phyloP scores from a whole-genome alignment of 306 rosid genomes.

The Morella rubra region DNA sequence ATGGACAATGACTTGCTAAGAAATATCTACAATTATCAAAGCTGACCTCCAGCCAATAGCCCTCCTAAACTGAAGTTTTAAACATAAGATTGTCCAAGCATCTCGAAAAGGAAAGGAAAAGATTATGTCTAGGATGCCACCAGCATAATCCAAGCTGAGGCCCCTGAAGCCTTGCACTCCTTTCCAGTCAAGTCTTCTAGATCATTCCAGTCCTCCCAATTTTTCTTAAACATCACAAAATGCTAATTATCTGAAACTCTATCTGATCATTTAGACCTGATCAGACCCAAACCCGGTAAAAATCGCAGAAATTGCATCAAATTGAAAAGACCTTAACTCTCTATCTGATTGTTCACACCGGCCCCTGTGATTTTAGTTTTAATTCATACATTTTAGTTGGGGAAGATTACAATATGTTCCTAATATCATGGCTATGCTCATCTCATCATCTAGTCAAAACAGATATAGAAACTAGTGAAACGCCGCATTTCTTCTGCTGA shows the following conservation, averaged over 20 bases:
- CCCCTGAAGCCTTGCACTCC: neutral
- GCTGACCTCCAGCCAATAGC: conserved; percentile 4
- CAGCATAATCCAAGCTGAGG: neutral
- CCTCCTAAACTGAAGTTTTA: neutral
- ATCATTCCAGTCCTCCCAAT: neutral
- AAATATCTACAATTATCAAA: neutral
- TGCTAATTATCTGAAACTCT: neutral
- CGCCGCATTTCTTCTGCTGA: neutral
- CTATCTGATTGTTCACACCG: neutral
- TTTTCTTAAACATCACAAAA: neutral
- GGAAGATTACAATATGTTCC: neutral
- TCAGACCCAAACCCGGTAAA: neutral
- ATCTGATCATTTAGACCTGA: neutral
- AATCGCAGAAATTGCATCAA: neutral
- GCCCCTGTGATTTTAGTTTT: too few species aligned
- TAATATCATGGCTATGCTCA: neutral
- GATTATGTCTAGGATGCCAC: neutral
- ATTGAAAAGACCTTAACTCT: neutral
- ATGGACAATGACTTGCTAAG: neutral
- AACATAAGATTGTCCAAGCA: neutral
- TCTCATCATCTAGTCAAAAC: neutral
- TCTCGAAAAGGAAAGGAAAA: too few species aligned
- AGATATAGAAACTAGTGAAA: neutral
- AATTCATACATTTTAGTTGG: too few species aligned
- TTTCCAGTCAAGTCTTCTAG: neutral